Conservation (phyloP, 2,329 filamentous ascomycete species). For the Diaporthe sp. region DNA sequence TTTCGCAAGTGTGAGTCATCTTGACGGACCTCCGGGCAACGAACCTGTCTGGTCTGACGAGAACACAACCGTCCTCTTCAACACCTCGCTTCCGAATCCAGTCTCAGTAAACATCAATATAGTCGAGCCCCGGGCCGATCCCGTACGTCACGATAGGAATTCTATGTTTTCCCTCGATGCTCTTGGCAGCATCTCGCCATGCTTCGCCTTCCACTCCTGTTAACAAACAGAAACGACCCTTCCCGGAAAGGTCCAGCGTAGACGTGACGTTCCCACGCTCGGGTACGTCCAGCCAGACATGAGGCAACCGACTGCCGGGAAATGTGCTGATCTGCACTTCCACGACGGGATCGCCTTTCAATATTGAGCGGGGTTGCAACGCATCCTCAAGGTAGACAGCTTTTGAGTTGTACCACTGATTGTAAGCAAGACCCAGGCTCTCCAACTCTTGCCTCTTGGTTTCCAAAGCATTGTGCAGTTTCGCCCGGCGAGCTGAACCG, state of each 20-base stretch:
- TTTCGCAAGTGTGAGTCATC: conserved; percentile 22
- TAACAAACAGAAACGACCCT: conserved; percentile 59
- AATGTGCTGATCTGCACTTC: conserved; percentile 60
- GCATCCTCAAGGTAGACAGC: conserved; percentile 54
- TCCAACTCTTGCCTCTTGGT: conserved; percentile 60
- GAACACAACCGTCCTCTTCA: conserved; percentile 64
- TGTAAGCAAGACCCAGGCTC: conserved; percentile 67
- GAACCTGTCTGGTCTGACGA: conserved; percentile 66
- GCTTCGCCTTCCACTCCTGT: conserved; percentile 63
- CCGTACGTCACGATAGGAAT: conserved; percentile 58
- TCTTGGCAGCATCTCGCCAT: conserved; percentile 60
- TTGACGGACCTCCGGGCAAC: conserved; percentile 59
- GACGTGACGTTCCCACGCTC: conserved; percentile 53
- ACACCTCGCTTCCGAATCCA: conserved; percentile 63
- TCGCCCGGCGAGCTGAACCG: conserved; percentile 53
- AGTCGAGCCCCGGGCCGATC: conserved; percentile 66
- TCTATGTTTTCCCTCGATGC: conserved; percentile 51
- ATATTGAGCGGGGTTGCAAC: conserved; percentile 34
- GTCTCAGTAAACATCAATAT: conserved; percentile 66
- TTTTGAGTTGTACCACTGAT: conserved; percentile 62
- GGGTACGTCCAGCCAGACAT: conserved; percentile 66
- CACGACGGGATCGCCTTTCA: conserved; percentile 52
- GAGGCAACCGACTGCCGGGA: conserved; percentile 66
- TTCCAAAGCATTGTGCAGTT: conserved; percentile 55
- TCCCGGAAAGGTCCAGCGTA: conserved; percentile 66